These are phyloP conservation scores for Cinnamomum micranthum DNA, from an alignment of 164 flowering plant species.

Conservation along the genomic window DNA sequence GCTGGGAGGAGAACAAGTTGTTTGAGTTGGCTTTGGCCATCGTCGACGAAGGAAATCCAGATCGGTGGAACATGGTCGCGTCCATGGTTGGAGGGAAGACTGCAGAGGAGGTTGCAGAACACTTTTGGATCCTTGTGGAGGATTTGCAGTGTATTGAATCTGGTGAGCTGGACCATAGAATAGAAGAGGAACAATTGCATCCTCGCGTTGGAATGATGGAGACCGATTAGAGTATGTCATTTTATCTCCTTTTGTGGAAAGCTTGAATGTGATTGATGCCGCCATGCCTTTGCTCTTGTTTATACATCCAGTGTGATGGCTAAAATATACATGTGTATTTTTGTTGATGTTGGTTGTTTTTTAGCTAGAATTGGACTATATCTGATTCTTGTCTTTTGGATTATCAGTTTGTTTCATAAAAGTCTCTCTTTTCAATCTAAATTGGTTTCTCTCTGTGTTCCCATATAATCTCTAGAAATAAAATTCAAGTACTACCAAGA, in stretches of 20 bases:
- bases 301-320: background rate
- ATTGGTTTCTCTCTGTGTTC: too few species aligned
- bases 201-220: conserved; percentile 22
- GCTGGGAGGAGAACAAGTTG: conserved; percentile 75
- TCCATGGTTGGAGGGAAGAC: conserved; percentile 57
- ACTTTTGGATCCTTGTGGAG: conserved; percentile 50
- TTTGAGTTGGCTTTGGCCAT: conserved; percentile 69
- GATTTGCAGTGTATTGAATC: conserved; percentile 58
- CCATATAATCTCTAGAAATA: too few species aligned
- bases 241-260: background rate
- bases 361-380: background rate
- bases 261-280: background rate
- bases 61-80: conserved; percentile 58
- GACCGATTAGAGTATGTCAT: conserved; percentile 24
- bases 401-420: too few species aligned
- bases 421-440: too few species aligned
- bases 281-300: background rate
- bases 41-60: conserved; percentile 50
- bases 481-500: too few species aligned
- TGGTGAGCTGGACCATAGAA: conserved; percentile 37
- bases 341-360: background rate
- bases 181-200: conserved; percentile 17
- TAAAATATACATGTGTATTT: background rate
- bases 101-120: conserved; percentile 53
- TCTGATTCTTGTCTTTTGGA: background rate